Conservation (phyloP, 2,329 filamentous ascomycete genomes). For the Exophiala lecanii-corni region DNA sequence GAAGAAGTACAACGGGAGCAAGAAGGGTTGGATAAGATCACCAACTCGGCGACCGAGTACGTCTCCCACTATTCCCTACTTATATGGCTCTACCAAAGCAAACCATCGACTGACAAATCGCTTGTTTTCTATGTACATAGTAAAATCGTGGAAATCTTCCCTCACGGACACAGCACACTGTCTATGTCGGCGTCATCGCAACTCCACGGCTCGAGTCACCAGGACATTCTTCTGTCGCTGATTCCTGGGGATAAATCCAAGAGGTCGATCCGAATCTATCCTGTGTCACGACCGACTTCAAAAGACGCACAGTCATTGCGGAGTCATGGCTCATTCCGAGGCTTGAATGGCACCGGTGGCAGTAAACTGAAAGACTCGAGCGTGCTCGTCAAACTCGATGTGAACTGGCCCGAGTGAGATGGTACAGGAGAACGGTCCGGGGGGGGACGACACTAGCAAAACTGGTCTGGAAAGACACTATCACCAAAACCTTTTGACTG, state of each 20-base stretch:
- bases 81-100: neutral
- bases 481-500: too few relatives aligned
- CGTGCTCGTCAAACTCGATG: conserved; percentile 25
- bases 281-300: conserved; percentile 24
- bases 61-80: neutral
- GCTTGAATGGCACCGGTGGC: conserved; percentile 8
- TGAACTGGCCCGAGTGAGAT: conserved; percentile 24
- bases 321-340: conserved; percentile 21
- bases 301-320: conserved; percentile 21
- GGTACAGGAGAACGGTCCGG: too few relatives aligned
- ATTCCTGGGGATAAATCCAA: conserved; percentile 28
- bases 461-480: too few relatives aligned
- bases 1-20: conserved; percentile 27
- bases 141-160: conserved; percentile 28
- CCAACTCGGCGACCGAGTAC: conserved; percentile 26
- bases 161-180: conserved; percentile 15
- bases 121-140: conserved; percentile 3
- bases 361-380: conserved; percentile 10
- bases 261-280: conserved; percentile 26
- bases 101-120: neutral
- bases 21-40: conserved; percentile 26
- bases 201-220: conserved; percentile 14
- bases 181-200: conserved; percentile 12
- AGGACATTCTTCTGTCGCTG: conserved; percentile 26
- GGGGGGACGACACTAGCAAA: too few relatives aligned